Evolutionary conservation across 148 eudicot genomes (phyloP), one percentile per base, ranked within the genome.

Genomic region (Oxyria digyna): DNA sequence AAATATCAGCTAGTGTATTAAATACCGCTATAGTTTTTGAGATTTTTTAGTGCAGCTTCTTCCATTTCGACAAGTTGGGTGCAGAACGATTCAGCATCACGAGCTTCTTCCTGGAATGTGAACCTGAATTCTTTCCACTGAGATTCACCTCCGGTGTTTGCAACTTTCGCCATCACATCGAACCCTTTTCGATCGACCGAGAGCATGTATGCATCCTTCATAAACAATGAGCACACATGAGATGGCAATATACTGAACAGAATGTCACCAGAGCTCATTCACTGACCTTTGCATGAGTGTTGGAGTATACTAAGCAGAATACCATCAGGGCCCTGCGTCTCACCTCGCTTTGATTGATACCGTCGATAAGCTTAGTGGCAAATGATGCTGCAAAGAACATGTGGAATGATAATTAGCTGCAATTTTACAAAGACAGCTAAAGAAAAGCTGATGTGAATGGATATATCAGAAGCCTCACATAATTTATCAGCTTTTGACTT

Each of bases 261-360:
- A 37, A 54, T n/a, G 15, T 10, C 18, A 23, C 32, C 3, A 41
- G 64, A 78, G n/a, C n/a, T 48, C 52, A 55, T 32, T 31, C 20
- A 64, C 78, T 71, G 66, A 92, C 97, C 96, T 79, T 89, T 31
- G 85, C 89, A 71, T 81, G 42, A 63, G 55, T 78, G 49, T 92
- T 89, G 69, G 81, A 74, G 78, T 76, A 77, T 37, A 87, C 72
- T 52, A 83, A 70, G 69, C 93, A 87, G 70, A 89, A 80, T 73
- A 92, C 81, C 72, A 85, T 71, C 38, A 92, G 87, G 52, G 89
- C 94, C 77, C 96, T 83, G 45, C 96, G 96, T 78, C 96, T 83
- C 69, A 62, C 79, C 71, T 87, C 94, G 74, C 84, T 87, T 82
- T 77, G 93, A 85, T 92, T 92, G 73, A 89, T 87, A 55, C 97